Evolutionary conservation across 768 basidiomycete species (phyloP), one percentile per base, ranked within the genome.

Genomic region (Tricholoma terreum): DNA sequence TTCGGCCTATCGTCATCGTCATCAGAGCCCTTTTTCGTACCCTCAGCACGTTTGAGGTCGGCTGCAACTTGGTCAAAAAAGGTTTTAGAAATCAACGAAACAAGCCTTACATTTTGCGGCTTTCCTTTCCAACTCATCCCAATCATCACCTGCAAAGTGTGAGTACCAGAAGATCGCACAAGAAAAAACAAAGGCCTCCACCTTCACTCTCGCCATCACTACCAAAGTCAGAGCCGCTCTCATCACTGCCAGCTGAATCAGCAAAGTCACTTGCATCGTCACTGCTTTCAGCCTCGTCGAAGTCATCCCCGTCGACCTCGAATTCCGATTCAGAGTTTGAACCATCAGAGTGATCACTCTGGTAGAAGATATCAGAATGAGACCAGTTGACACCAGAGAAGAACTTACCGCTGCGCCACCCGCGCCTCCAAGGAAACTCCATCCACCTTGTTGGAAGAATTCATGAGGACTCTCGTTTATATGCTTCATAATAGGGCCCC

Each of bases 401-500:
- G 27, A n/a, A 73, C 82, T 61, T 55, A 90, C 90, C 68, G 89
- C 90, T 12, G 79, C 84, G 30, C 81, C 89, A 57, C 80, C 82
- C 9, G 83, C 77, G 40, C 87, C 87, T 12, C 87, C 85, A 58
- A 98, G 81, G 86, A 94, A 98, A 56, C 75, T 77, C 96, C 96
- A 98, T 34, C 97, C 97, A n/a, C 94, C 94, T 50, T 88, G 85
- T 60, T 89, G 88, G 85, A 95, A 99, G 77, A 98, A 99, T 27
- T 90, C 92, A 63, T 90, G 86, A 0, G 97, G 94, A 61, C 89
- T 92, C 62, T 98, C 96, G 61, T 97, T 97, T 73, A 98, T 87
- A 36, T 93, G 95, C 73, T 98, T 98, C 94, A 99, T 98, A 70
- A 99, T 97, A 3, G 90, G 91, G 5, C 88, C 87, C 97, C 96